Conservation (phyloP, 192 early-diverging fungal genomes). For the Backusella macrospora region DNA sequence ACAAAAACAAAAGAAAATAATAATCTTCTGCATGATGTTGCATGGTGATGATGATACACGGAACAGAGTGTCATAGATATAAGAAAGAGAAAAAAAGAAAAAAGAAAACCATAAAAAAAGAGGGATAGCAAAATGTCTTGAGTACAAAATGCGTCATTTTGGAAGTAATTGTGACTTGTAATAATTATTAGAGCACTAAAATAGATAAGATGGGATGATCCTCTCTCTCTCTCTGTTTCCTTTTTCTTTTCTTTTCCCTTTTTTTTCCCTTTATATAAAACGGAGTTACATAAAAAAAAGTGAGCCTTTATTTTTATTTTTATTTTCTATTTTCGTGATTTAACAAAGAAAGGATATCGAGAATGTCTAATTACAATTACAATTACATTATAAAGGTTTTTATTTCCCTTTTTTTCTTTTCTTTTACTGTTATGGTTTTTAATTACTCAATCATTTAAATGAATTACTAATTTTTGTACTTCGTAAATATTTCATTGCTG, state of each 20-base stretch:
- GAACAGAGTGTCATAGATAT: not conserved
- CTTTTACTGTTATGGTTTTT: not conserved
- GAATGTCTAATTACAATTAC: constrained; percentile 54
- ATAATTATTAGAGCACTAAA: no score
- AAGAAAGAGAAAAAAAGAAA: not conserved
- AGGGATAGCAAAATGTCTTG: not conserved
- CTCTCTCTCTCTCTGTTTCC: not conserved
- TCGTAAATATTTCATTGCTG: no score
- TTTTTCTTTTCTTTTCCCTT: not conserved
- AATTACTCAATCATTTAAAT: not conserved
- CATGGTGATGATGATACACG: no score
- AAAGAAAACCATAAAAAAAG: not conserved
- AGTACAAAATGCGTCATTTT: constrained; percentile 10
- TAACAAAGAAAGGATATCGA: not conserved
- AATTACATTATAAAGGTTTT: constrained; percentile 68
- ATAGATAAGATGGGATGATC: not conserved
- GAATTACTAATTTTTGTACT: no score
- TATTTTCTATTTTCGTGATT: not conserved
- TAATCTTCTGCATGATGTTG: no score
- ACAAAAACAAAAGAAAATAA: no score
- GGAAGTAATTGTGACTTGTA: constrained; percentile 9
- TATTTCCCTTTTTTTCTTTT: not conserved
- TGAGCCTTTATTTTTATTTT: not conserved
- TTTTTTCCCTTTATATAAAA: not conserved
- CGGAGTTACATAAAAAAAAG: not conserved